phyloP scores from a whole-genome alignment of 2,329 filamentous ascomycete species.

The Xylaria sp. region DNA sequence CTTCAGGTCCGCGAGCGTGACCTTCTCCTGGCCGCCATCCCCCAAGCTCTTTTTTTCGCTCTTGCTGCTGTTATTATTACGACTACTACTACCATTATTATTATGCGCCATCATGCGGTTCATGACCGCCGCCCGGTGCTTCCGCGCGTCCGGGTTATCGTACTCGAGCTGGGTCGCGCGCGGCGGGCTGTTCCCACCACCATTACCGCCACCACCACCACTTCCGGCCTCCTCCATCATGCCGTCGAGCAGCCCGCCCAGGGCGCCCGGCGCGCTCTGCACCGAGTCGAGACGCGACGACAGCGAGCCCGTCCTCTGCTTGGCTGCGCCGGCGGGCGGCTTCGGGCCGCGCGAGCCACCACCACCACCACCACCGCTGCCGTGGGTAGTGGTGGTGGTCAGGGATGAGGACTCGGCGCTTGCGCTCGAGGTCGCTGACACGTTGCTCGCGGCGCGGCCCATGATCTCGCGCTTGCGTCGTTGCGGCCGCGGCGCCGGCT shows the following conservation, averaged over 20 bases:
- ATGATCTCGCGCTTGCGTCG: constrained; percentile 53
- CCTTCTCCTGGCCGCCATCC: constrained; percentile 7
- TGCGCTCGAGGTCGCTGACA: constrained; percentile 53
- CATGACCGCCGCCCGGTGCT: constrained; percentile 33
- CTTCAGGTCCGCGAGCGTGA: constrained; percentile 6
- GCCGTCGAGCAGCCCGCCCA: constrained; percentile 24
- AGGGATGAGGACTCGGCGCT: constrained; percentile 45
- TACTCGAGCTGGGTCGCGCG: constrained; percentile 58
- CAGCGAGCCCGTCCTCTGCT: constrained; percentile 12
- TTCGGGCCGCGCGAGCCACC: constrained; percentile 6
- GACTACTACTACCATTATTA: neutral
- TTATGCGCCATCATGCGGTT: constrained; percentile 26
- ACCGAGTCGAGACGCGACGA: constrained; percentile 18
- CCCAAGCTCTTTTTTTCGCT: neutral
- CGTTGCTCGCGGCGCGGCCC: constrained; percentile 61
- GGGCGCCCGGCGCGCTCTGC: constrained; percentile 10
- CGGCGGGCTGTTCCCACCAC: constrained; percentile 33
- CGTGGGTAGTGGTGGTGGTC: too few species aligned
- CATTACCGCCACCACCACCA: constrained; percentile 6
- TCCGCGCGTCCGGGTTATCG: constrained; percentile 52
- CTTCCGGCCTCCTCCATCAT: constrained; percentile 7
- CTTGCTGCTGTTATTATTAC: neutral
- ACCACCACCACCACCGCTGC: too few species aligned
- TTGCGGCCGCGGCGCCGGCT: constrained; percentile 26
- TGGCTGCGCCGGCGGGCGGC: too few species aligned